phyloP scores from a whole-genome alignment of 1,139 yeast species.

The Candida neerlandica region DNA sequence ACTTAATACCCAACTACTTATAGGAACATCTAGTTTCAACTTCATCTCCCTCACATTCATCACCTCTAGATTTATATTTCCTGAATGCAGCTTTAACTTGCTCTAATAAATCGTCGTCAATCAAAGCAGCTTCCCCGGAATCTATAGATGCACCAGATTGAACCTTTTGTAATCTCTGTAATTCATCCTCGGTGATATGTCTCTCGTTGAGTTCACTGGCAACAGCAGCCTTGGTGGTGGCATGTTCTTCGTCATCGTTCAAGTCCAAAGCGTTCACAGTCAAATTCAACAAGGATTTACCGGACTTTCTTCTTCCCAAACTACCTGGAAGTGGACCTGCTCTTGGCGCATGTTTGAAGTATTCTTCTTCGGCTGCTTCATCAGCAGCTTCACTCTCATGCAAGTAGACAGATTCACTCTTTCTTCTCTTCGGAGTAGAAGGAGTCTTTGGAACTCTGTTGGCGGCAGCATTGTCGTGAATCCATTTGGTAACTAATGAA shows the following conservation, averaged over 20 bases:
- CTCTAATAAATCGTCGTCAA: slow-evolving; percentile 44
- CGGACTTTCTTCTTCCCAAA: slow-evolving; percentile 66
- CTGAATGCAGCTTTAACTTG: slow-evolving; percentile 59
- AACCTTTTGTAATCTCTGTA: slow-evolving; percentile 30
- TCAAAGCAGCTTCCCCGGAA: slow-evolving; percentile 20
- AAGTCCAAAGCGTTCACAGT: slow-evolving; percentile 69
- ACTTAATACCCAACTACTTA: neutral
- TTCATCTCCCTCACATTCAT: slow-evolving; percentile 55
- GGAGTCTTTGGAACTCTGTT: slow-evolving; percentile 58
- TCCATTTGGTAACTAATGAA: slow-evolving; percentile 88
- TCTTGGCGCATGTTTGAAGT: slow-evolving; percentile 41
- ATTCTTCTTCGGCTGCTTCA: slow-evolving; percentile 37
- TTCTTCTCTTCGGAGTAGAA: slow-evolving; percentile 37
- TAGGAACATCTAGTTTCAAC: slow-evolving; percentile 48
- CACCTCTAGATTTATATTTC: slow-evolving; percentile 42
- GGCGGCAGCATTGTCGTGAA: slow-evolving; percentile 85
- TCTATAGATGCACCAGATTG: slow-evolving; percentile 41
- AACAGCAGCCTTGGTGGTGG: slow-evolving; percentile 22
- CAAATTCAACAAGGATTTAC: slow-evolving; percentile 66
- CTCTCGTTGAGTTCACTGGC: slow-evolving; percentile 20
- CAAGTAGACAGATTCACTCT: slow-evolving; percentile 31
- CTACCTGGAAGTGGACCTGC: slow-evolving; percentile 58
- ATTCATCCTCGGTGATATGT: slow-evolving; percentile 24
- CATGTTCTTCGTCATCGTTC: slow-evolving; percentile 57
- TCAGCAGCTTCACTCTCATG: slow-evolving; percentile 24